phyloP scores from a whole-genome alignment of 768 basidiomycete species.

The Lactarius sanguifluus region DNA sequence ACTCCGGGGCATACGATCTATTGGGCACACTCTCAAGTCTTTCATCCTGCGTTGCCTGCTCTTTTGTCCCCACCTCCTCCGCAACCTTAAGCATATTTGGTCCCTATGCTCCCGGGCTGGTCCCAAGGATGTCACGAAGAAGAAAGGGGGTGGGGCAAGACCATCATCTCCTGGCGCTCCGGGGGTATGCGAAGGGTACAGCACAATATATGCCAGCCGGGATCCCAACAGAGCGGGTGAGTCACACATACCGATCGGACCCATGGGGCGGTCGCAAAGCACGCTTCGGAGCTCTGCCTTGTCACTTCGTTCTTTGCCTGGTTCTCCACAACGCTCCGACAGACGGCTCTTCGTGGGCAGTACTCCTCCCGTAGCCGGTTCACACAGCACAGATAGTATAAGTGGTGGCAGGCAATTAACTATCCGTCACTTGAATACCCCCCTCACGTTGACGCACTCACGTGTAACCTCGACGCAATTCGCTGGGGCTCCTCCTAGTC shows the following conservation, averaged over 20 bases:
- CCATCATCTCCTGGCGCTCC: not conserved
- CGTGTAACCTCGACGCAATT: constrained; percentile 15
- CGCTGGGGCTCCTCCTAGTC: constrained; percentile 2
- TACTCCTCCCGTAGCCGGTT: not conserved
- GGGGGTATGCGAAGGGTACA: not conserved
- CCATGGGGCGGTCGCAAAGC: not conserved
- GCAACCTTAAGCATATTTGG: constrained; percentile 2
- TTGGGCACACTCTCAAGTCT: constrained; percentile 7
- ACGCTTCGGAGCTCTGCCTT: not conserved
- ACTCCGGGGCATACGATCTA: not conserved
- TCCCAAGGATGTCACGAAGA: not conserved
- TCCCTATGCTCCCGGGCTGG: not conserved
- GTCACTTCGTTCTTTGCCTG: not conserved
- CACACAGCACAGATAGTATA: not conserved
- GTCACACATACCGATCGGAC: not conserved
- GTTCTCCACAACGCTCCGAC: not conserved
- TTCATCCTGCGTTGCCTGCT: constrained; percentile 14
- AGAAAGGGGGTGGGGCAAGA: not conserved
- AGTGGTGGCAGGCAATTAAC: not conserved
- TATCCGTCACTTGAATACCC: not conserved
- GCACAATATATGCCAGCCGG: constrained; percentile 7
- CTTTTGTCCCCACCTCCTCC: not conserved
- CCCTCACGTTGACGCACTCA: constrained; percentile 3
- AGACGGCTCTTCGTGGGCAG: not conserved
- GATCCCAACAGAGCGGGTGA: not conserved